These are phyloP conservation scores for Termitomyces sp. DNA, from an alignment of 1,284 basidiomycete species.

Conservation along the genomic window DNA sequence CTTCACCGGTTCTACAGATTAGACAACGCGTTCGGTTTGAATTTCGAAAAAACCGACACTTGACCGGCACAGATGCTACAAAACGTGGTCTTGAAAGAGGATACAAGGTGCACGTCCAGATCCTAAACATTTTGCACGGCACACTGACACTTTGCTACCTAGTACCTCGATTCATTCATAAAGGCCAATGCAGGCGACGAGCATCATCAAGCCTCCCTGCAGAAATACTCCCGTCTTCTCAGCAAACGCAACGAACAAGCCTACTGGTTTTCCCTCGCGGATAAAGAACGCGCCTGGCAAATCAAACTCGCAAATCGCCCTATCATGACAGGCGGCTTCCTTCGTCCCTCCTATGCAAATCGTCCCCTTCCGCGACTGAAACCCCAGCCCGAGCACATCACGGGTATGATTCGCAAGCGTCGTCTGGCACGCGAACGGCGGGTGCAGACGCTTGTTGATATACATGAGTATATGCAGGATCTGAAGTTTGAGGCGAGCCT, in stretches of 20 bases:
- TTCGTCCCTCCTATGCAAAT: constrained; percentile 59
- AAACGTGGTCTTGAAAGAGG: constrained; percentile 42
- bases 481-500: constrained; percentile 51
- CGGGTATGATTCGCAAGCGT: constrained; percentile 64
- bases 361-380: constrained; percentile 69
- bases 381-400: constrained; percentile 68
- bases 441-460: constrained; percentile 23
- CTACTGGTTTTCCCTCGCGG: constrained; percentile 39
- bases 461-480: constrained; percentile 38
- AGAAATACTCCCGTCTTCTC: constrained; percentile 53
- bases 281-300: constrained; percentile 48
- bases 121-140: background rate
- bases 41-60: constrained; percentile 47
- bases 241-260: constrained; percentile 44
- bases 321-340: constrained; percentile 62
- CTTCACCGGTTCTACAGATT: constrained; percentile 36
- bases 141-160: background rate
- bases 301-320: constrained; percentile 48
- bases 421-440: constrained; percentile 44
- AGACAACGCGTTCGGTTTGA: constrained; percentile 48
- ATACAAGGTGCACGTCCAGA: constrained; percentile 41
- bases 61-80: constrained; percentile 45
- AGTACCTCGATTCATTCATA: constrained; percentile 63
- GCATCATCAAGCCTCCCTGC: constrained; percentile 39
- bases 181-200: constrained; percentile 48